Conservation (phyloP, 495 filamentous ascomycete genomes). For the Xylaria cubensis region DNA sequence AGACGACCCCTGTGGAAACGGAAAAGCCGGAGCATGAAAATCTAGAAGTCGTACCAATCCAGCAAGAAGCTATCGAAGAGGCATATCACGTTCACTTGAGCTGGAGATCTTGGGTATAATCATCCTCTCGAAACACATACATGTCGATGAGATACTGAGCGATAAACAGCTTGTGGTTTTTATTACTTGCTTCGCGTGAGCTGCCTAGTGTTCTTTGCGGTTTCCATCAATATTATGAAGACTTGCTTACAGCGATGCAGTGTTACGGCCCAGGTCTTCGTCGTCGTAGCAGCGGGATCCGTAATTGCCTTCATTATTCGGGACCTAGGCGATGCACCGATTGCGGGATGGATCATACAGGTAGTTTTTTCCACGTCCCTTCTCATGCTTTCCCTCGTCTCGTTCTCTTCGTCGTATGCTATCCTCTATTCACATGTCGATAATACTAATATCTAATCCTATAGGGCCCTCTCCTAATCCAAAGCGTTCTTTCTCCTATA, state of each 20-base stretch:
- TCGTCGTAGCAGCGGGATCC: constrained; percentile 61
- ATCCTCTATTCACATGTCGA: neutral
- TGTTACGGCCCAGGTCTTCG: constrained; percentile 57
- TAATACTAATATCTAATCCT: constrained; percentile 18
- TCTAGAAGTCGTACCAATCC: constrained; percentile 38
- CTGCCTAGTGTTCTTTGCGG: neutral
- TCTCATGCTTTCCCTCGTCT: neutral
- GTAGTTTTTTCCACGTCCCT: constrained; percentile 28
- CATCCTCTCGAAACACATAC: neutral
- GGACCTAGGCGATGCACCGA: constrained; percentile 56
- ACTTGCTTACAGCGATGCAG: constrained; percentile 29
- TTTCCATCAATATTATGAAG: neutral
- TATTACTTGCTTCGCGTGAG: constrained; percentile 49
- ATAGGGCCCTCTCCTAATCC: constrained; percentile 60
- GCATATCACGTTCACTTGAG: constrained; percentile 40
- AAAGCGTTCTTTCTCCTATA: constrained; percentile 60
- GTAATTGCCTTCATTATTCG: constrained; percentile 62
- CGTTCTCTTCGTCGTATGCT: neutral
- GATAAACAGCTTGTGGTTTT: constrained; percentile 41
- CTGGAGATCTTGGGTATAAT: constrained; percentile 48
- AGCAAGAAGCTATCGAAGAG: constrained; percentile 40
- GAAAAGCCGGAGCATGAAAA: constrained; percentile 23
- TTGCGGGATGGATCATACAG: constrained; percentile 64
- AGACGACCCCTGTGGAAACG: constrained; percentile 5
- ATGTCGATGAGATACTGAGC: constrained; percentile 18